Base-by-base conservation (phyloP, 306 rosid species). In the Lathyrus sativus region DNA sequence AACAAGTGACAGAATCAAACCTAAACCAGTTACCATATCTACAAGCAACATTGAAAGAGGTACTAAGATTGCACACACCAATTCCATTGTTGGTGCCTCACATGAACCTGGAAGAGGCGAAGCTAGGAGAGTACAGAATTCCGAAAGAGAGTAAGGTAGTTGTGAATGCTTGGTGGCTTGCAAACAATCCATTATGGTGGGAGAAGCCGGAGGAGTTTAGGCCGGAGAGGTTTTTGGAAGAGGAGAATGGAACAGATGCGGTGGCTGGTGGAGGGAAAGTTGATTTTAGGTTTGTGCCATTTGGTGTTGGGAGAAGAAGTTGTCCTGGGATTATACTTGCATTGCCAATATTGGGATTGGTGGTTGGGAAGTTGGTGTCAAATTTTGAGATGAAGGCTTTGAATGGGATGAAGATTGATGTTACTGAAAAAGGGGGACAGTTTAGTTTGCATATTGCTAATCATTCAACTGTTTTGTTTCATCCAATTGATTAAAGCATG, bases 91-190 rank as follows among this genome's bases (percentile, higher is more conserved):
- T 91, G 39, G 97, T 91, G n/a, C 97, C 97, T 0, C 97, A 91
- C 76, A 91, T 91, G 95, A 91, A 91, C 78, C 88, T 91, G 14
- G 87, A 91, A 60, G 93, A 88, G 65, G 96, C 91, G 42, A 82
- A 91, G 58, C 76, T 91, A 17, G 96, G 93, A 49, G 85, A 79
- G 3, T 85, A 74, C 48, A 86, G 62, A 11, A 85, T 91, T 50
- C 95, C 97, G 3, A 88, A 74, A 51, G 97, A 91, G 75, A 85
- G 89, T 0, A 91, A 91, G 82, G 96, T 91, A 37, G 88, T 88
- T 2, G 96, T 88, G 53, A 91, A 88, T 72, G 97, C 96, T 1
- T 91, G 97, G 97, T 88, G 95, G 95, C 82, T 91, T 13, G 88
- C 89, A 6, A 91, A 91, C 71, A 91, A 88, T 74, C 97, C 96